Conservation (phyloP, 331 rosid genomes). For the Quercus phellos region DNA sequence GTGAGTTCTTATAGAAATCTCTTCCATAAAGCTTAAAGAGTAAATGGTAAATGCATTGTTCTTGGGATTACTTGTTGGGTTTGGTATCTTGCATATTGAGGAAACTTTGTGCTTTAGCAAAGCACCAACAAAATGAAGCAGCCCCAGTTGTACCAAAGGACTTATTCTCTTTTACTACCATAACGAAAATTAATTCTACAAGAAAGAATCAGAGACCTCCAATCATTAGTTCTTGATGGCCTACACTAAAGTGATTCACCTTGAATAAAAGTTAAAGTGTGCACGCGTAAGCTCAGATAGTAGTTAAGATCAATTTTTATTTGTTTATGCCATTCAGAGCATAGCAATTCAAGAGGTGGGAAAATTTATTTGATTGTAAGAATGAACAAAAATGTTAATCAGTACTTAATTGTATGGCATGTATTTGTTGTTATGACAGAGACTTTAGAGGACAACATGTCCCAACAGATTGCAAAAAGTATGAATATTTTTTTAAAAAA, state of each 20-base stretch:
- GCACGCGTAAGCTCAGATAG: too few relatives aligned
- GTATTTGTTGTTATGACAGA: too few relatives aligned
- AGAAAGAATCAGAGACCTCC: neutral
- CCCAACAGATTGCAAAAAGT: too few relatives aligned
- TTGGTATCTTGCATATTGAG: constrained; percentile 44
- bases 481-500: too few relatives aligned
- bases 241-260: neutral
- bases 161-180: neutral
- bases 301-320: too few relatives aligned
- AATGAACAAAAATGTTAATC: too few relatives aligned
- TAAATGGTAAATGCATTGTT: neutral
- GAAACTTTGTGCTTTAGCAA: constrained; percentile 46
- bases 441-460: too few relatives aligned
- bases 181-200: neutral
- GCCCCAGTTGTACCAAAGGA: neutral
- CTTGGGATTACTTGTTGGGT: constrained; percentile 66
- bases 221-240: neutral
- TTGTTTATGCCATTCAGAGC: too few relatives aligned
- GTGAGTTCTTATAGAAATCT: constrained; percentile 25
- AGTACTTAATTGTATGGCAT: too few relatives aligned
- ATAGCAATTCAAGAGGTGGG: too few relatives aligned
- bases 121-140: constrained; percentile 21
- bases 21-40: neutral
- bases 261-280: too few relatives aligned
- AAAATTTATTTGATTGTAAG: too few relatives aligned